Evolutionary conservation across 768 basidiomycete genomes (phyloP), one percentile per base, ranked within the genome.

Genomic region (Lactifluus rugatus): DNA sequence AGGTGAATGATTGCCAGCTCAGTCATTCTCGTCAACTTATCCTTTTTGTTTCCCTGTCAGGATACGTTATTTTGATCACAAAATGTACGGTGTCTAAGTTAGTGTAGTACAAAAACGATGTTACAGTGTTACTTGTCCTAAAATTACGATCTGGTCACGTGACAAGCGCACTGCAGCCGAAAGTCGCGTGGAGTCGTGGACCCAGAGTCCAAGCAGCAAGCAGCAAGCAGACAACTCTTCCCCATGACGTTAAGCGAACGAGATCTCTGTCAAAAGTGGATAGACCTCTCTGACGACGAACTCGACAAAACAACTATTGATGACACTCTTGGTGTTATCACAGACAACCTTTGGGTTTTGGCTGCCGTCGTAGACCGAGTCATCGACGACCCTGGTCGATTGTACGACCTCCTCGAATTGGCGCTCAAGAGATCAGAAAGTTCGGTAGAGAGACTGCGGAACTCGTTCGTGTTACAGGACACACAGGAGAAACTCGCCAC

Each of bases 261-360:
- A 41, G 59, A 58, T 47, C 50, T 58, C 34, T 74, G 74, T 69
- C 66, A 73, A 62, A 72, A 70, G 64, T 92, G 90, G 89, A 70
- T 73, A 52, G 65, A 69, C 46, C 75, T 85, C 55, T 62, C 73
- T 37, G 81, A 89, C 70, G 69, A 76, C 37, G 76, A 84, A n/a
- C 66, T 91, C 56, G 82, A 81, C 3, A 65, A 71, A 0, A 76
- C 81, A 48, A 65, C 67, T 42, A 71, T 87, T 26, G 69, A 73
- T 23, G 66, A 78, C 23, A 65, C 76, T 19, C 76, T 93, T 19
- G 72, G 69, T 9, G 64, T 72, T 23, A 71, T 86, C 41, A 70
- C 73, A 42, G 82, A 91, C 65, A 85, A 93, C 69, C 71, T 84
- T 9, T 93, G 89, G 89, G 84, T 83, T 16, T 78, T 78, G 37